Base-by-base conservation (phyloP, 73 alveolate species). In the Paramecium bursaria region DNA sequence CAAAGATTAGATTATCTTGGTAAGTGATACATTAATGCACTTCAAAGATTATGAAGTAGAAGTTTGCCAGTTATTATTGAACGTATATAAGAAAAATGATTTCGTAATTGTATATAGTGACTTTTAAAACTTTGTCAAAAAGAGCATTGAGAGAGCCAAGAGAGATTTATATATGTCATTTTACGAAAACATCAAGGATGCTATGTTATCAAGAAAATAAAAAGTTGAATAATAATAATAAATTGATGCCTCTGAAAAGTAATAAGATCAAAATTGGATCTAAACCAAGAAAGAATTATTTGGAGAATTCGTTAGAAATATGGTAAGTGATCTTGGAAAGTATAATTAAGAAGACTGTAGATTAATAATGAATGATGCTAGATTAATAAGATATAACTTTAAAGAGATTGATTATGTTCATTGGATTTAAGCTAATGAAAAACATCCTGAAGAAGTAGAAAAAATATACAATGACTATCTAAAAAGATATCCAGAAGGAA, bases 101-200 rank as follows among this genome's bases (percentile, higher is more conserved):
- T 67, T 53, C 60, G 3, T 7, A 21, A 39, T 67, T 21, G 35
- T 39, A 44, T 67, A 25, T 42, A 26, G 19, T 39, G 82, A 67
- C 9, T 31, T 67, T 25, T 9, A 67, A 42, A 23, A 42, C 33
- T 25, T 67, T 25, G 21, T 67, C 44, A 25, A 67, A 14, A 35
- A 44, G 44, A 15, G 33, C 4, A 67, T 67, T 2, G 21, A 31
- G 17, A 15, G 22, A 5, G 35, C 27, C 21, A 35, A 35, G 39
- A 67, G 60, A 67, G 82, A 67, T 67, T 39, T 53, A 19, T 67
- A 67, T 67, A 67, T 67, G 82, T 67, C 82, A 1, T 67, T 67
- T 21, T 67, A 67, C 44, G 82, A 67, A 35, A 39, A 42, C 14
- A 39, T 67, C 14, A 67, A 67, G 44, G 82, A 67, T 67, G 33